Evolutionary conservation across 768 basidiomycete genomes (phyloP), one percentile per base, ranked within the genome.

Genomic region (Jaapia argillacea): DNA sequence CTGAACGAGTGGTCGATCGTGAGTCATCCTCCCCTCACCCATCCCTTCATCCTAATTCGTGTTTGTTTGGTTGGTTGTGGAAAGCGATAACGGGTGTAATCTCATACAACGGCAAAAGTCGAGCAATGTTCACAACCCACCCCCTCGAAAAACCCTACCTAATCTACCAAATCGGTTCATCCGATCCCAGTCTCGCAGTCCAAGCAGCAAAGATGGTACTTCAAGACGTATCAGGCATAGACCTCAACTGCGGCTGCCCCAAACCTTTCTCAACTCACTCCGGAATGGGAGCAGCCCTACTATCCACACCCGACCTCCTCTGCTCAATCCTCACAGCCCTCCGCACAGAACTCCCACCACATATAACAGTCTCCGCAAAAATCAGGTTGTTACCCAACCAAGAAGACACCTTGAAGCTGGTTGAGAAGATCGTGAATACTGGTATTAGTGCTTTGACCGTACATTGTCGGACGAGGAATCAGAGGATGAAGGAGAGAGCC

Each of bases 201-300:
- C 74, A 91, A 65, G 94, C 96, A 1, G 92, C 96, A 4, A 79
- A 81, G 54, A 76, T 72, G 0, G 88, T 99, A 28, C 72, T 81
- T 63, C 67, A 85, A 25, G 96, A 99, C 54, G 81, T 99, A 24
- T 81, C 92, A 0, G 96, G 93, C 16, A 72, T 99, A 54, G 96
- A 98, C 59, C 81, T 99, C 47, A 98, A 98, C 60, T 98, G 96
- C 56, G 96, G 94, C 0, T 99, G 94, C 57, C 93, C 93, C 0
- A 94, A 94, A 54, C 87, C 92, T 0, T 97, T 97, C 62, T 94
- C 91, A 18, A 91, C 89, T 0, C 84, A 87, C 51, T 65, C 83
- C 0, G 96, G 96, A 0, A 98, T 98, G 93, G 96, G 96, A 6
- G 94, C 96, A 1, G 94, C 93, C 2, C 70, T 99, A 12, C 77